Base-by-base conservation (phyloP, 768 basidiomycete species). In the Amanita muscaria region DNA sequence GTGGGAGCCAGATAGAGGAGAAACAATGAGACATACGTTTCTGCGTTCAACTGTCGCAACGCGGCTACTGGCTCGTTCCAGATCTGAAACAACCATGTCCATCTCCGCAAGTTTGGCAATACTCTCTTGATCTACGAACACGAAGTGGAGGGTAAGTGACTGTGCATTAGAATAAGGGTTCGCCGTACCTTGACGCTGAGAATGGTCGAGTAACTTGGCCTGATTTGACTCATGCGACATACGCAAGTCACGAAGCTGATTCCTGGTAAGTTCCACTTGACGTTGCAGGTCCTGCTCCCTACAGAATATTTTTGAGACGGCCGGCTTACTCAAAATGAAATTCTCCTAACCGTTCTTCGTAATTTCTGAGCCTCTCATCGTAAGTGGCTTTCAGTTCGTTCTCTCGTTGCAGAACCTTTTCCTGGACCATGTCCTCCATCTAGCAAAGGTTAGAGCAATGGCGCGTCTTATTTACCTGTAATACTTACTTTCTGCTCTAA, bases 301-400 rank as follows among this genome's bases (percentile, higher is more conserved):
- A 53, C 27, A 42, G 12, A 35, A 16, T 23, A 37, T 18, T 38
- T 22, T 32, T 30, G 1, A 21, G 25, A 31, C 41, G 24, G 8
- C 6, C 19, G 29, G 11, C 25, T 5, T 15, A 19, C 5, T 6
- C n/a, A 11, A 14, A 15, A 30, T 31, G 19, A 14, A 9, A 10
- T 7, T 5, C 5, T 7, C 61, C 79, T 22, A 53, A 91, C 91
- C 94, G 77, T 57, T 94, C 94, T 61, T 93, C 92, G 54, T 94
- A 97, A 62, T 98, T 99, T 40, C 89, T 73, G 59, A 99, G 72
- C 53, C 83, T 83, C 65, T 99, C 96, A 55, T 99, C 96, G 52
- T 96, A 97, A 4, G 88, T 92, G 12, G 94, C 96, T 52, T 94
- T 88, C 15, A 98, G 70, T 64, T 97, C 96, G 46, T 93, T 94